Percentiles rank a stretch among this genome's conserved stretches.
Conservation (phyloP, 2,329 filamentous ascomycete species). For the Pyricularia pennisetigena region DNA sequence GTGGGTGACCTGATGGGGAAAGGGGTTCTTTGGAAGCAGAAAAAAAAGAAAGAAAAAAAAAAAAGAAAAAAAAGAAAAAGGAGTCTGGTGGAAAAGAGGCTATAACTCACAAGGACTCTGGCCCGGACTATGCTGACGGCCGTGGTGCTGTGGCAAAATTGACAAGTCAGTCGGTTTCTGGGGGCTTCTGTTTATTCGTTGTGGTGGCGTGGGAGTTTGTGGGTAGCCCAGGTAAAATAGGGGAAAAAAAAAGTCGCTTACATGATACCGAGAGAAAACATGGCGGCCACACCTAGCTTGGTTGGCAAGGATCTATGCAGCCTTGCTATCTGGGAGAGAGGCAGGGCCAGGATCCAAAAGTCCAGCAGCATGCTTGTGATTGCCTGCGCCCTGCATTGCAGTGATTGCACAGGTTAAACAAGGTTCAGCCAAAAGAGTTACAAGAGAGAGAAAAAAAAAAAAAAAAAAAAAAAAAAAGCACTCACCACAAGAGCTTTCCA, state of each 20-base stretch:
- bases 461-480: too few species aligned
- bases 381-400: constrained; percentile 31
- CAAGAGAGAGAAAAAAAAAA: too few species aligned
- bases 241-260: too few species aligned
- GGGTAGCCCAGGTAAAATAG: too few species aligned
- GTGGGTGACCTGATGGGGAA: too few species aligned
- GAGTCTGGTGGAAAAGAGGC: background rate
- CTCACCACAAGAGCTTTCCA: constrained; percentile 30
- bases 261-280: background rate
- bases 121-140: background rate
- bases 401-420: too few species aligned
- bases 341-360: background rate
- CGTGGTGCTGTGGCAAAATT: background rate
- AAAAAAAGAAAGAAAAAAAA: too few species aligned
- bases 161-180: background rate
- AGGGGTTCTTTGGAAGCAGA: too few species aligned
- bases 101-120: background rate
- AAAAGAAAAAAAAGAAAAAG: too few species aligned
- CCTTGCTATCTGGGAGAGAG: background rate
- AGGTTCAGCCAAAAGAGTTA: too few species aligned
- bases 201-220: too few species aligned
- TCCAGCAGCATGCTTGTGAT: constrained; percentile 41
- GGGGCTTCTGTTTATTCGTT: background rate
- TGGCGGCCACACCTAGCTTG: background rate
- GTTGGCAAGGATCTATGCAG: background rate